Conservation (phyloP, 768 basidiomycete species). For the Suillus discolor region DNA sequence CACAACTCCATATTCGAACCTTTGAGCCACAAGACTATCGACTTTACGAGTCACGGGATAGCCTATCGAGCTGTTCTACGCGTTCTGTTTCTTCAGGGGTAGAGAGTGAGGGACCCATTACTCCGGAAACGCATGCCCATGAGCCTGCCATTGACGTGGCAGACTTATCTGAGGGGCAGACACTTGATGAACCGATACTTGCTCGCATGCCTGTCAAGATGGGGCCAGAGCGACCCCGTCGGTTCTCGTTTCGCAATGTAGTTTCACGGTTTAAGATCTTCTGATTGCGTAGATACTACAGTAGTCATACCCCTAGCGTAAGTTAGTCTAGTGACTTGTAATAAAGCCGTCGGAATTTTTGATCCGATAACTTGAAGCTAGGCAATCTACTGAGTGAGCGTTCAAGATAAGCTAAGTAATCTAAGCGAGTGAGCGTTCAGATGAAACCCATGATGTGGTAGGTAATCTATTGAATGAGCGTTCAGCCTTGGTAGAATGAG, state of each 20-base stretch:
- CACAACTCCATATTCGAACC: background rate
- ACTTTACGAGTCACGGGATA: conserved; percentile 1
- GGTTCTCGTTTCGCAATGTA: background rate
- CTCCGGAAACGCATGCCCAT: conserved; percentile 45
- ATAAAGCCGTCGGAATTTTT: background rate
- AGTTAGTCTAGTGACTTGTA: background rate
- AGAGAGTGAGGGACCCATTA: conserved; percentile 49
- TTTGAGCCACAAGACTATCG: background rate
- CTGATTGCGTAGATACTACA: background rate
- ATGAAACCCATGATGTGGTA: background rate
- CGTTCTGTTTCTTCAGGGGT: conserved; percentile 10
- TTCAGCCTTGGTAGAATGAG: conserved; percentile 2
- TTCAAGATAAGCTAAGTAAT: background rate
- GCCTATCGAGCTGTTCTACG: background rate
- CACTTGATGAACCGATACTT: background rate
- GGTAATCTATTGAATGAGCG: background rate
- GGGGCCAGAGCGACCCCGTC: background rate
- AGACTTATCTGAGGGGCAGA: conserved; percentile 43
- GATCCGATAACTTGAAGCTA: background rate
- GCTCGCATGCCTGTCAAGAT: background rate
- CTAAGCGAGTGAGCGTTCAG: background rate
- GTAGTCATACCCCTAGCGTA: background rate
- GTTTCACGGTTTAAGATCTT: conserved; percentile 3
- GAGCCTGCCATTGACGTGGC: conserved; percentile 46
- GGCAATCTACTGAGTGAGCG: background rate